These are phyloP conservation scores for Fusarium acutatum DNA, from an alignment of 2,329 filamentous ascomycete genomes.

Conservation along the genomic window DNA sequence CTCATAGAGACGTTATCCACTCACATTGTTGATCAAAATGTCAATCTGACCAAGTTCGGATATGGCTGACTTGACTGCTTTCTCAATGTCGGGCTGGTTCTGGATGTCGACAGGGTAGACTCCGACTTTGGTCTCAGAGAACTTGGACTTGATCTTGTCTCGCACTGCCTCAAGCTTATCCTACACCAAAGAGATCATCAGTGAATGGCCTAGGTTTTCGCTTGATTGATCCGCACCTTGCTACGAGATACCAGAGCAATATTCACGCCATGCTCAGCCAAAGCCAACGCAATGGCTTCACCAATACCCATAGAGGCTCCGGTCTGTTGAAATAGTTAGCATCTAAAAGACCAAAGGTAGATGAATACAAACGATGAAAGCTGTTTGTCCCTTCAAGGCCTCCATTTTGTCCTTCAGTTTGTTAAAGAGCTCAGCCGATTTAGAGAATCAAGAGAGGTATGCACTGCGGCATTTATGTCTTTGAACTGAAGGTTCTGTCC, in stretches of 20 bases:
- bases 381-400: neutral
- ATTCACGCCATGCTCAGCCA: neutral
- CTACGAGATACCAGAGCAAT: neutral
- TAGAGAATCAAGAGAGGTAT: fast-evolving
- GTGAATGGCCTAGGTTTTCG: fast-evolving
- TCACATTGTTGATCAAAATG: slow-evolving; percentile 22
- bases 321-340: too few relatives aligned
- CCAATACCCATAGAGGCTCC: slow-evolving; percentile 21
- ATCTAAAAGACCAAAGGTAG: too few relatives aligned
- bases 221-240: neutral
- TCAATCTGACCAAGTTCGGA: slow-evolving; percentile 15
- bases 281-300: neutral
- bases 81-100: neutral
- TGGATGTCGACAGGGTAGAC: neutral
- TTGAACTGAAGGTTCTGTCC: fast-evolving
- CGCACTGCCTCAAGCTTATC: neutral
- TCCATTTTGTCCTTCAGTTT: neutral
- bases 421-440: fast-evolving
- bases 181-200: neutral
- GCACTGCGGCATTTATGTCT: neutral
- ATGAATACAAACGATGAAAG: neutral
- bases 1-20: fast-evolving
- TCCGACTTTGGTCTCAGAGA: neutral
- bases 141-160: neutral
- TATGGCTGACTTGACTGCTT: neutral